phyloP scores from a whole-genome alignment of 306 rosid species.

The Potentilla sterilis region DNA sequence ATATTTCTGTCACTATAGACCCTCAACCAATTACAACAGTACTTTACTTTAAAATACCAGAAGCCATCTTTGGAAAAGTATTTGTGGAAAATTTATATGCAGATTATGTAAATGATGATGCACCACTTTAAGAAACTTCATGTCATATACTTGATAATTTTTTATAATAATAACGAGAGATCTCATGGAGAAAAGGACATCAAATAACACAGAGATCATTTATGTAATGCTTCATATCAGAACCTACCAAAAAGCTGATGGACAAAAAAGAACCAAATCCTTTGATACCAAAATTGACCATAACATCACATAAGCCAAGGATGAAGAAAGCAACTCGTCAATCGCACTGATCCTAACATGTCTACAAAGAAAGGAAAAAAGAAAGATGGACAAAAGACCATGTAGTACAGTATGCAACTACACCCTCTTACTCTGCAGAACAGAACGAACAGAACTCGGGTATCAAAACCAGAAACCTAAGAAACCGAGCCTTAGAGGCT shows the following conservation, averaged over 20 bases:
- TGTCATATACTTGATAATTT: neutral
- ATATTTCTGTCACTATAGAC: conserved; percentile 18
- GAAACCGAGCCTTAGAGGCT: conserved; percentile 18
- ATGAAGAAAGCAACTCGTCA: conserved; percentile 20
- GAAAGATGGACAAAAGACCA: conserved; percentile 3
- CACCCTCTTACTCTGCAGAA: conserved; percentile 46
- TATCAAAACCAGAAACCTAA: conserved; percentile 1
- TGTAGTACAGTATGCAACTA: conserved; percentile 15
- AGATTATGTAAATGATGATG: neutral
- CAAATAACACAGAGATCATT: conserved; percentile 20
- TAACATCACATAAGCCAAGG: neutral
- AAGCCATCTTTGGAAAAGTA: too few species aligned
- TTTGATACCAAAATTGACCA: conserved; percentile 6
- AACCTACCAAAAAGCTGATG: conserved; percentile 19
- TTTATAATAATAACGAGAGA: conserved; percentile 14
- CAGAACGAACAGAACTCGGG: conserved; percentile 40
- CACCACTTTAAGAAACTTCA: neutral
- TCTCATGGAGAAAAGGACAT: conserved; percentile 14
- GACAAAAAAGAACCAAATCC: conserved; percentile 18
- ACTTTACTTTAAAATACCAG: too few species aligned
- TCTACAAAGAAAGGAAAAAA: conserved; percentile 18
- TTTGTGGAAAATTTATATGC: neutral
- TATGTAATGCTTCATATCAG: conserved; percentile 17
- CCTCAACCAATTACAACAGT: neutral
- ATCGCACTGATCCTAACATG: conserved; percentile 3